Evolutionary conservation across 441 rosid genomes (phyloP).

Genomic region (Croton setiger): DNA sequence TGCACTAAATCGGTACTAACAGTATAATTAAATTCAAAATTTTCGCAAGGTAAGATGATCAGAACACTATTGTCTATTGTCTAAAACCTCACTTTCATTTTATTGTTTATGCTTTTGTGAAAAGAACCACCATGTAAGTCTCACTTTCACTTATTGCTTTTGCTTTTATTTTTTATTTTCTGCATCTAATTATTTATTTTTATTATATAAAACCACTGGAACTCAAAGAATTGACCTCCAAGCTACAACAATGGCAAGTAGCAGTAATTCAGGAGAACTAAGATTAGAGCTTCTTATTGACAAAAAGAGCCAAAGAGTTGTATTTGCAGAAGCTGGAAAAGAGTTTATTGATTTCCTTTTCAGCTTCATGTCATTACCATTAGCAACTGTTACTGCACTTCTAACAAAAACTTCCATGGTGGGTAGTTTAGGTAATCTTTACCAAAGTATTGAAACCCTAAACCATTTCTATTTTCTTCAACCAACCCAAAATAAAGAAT

Average conservation of each 20-base stretch:
- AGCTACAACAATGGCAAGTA: not conserved
- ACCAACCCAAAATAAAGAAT: constrained; percentile 5
- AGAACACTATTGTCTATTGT: no score
- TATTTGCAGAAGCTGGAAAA: constrained; percentile 32
- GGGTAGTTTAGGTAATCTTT: not conserved
- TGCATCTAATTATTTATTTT: no score
- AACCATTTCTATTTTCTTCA: constrained; percentile 5
- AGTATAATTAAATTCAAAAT: no score
- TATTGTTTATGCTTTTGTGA: no score
- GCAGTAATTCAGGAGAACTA: not conserved
- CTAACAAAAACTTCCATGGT: not conserved
- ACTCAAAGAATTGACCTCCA: no score
- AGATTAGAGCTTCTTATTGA: constrained; percentile 14
- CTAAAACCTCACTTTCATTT: no score
- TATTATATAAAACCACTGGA: no score
- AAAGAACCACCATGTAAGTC: no score
- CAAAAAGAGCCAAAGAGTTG: constrained; percentile 9
- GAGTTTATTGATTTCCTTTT: constrained; percentile 32
- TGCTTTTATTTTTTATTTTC: no score
- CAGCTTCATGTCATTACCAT: constrained; percentile 19
- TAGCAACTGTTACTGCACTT: constrained; percentile 22
- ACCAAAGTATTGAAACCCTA: not conserved
- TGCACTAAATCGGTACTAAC: no score
- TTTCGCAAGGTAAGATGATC: no score
- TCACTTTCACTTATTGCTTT: no score